A percentile compares a stretch with the other conserved stretches of the same genome.
Evolutionary conservation across 768 basidiomycete species (phyloP).

Genomic region (Amylocystis lapponica): DNA sequence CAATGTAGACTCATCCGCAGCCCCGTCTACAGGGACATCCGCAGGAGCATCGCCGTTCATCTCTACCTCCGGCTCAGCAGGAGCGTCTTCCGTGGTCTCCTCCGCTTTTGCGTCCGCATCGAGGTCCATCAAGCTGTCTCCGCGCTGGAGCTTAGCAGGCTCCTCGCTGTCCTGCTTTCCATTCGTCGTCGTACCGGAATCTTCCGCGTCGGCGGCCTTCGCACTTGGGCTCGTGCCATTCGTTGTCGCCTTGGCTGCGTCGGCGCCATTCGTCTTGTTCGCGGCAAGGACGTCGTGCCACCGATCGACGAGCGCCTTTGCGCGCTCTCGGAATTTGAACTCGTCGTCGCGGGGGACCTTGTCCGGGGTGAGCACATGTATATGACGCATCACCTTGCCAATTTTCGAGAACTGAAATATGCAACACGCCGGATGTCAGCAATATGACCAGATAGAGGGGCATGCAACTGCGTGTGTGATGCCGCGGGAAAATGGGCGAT

Average conservation of each 20-base stretch:
- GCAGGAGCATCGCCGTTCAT: conserved; percentile 11
- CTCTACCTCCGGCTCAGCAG: conserved; percentile 23
- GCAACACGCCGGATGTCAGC: conserved; percentile 9
- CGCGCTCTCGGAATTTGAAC: conserved; percentile 67
- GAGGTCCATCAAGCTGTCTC: conserved; percentile 20
- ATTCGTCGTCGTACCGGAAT: conserved; percentile 10
- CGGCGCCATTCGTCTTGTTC: conserved; percentile 20
- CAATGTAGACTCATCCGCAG: conserved; percentile 18
- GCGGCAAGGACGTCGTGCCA: conserved; percentile 54
- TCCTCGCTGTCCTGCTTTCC: conserved; percentile 14
- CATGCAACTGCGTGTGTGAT: conserved; percentile 8
- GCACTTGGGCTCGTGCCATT: conserved; percentile 13
- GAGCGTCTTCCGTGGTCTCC: not conserved
- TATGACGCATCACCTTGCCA: conserved; percentile 86
- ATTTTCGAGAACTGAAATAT: conserved; percentile 66
- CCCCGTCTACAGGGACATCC: conserved; percentile 13
- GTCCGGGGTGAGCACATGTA: conserved; percentile 47
- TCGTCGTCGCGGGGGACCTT: conserved; percentile 62
- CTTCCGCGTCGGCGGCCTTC: conserved; percentile 17
- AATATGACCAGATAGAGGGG: conserved; percentile 11
- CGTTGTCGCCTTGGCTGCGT: conserved; percentile 17
- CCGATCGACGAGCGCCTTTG: conserved; percentile 61
- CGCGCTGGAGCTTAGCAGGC: conserved; percentile 3
- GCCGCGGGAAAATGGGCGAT: no score
- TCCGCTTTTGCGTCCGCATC: conserved; percentile 37